phyloP scores from a whole-genome alignment of 2,329 filamentous ascomycete genomes.

The Teratosphaeria gauchensis region DNA sequence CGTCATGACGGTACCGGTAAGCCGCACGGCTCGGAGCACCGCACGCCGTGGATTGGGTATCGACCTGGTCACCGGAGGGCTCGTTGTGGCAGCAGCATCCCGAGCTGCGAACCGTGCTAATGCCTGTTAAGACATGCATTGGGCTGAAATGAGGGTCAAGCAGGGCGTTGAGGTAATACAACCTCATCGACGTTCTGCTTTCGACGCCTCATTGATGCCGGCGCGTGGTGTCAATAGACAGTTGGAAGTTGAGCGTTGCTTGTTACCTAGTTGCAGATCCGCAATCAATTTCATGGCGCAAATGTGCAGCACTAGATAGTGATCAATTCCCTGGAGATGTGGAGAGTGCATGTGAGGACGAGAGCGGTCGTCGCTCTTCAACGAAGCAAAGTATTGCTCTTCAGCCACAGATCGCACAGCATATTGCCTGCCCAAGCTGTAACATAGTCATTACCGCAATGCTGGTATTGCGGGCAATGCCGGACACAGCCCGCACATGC shows the following conservation, averaged over 20 bases:
- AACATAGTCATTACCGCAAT: neutral
- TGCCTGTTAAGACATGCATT: neutral
- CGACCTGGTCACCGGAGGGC: constrained; percentile 3
- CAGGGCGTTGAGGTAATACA: neutral
- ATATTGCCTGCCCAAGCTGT: constrained; percentile 1
- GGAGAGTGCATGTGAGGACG: neutral
- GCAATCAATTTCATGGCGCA: neutral
- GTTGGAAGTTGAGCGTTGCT: neutral
- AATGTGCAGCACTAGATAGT: neutral
- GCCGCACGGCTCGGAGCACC: constrained; percentile 1
- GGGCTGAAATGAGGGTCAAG: neutral
- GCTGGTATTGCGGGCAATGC: neutral
- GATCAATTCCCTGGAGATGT: neutral
- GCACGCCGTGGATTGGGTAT: neutral
- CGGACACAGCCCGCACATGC: constrained; percentile 6
- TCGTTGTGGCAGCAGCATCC: neutral
- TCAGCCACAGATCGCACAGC: constrained; percentile 5
- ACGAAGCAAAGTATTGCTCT: neutral
- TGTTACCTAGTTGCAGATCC: neutral
- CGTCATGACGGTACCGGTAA: constrained; percentile 1
- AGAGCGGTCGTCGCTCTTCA: neutral
- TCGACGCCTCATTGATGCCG: neutral
- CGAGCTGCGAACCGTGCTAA: constrained; percentile 1
- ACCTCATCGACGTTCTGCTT: neutral
- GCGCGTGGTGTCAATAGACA: neutral